Base-by-base conservation (phyloP, 495 filamentous ascomycete species). In the Xylaria cubensis region DNA sequence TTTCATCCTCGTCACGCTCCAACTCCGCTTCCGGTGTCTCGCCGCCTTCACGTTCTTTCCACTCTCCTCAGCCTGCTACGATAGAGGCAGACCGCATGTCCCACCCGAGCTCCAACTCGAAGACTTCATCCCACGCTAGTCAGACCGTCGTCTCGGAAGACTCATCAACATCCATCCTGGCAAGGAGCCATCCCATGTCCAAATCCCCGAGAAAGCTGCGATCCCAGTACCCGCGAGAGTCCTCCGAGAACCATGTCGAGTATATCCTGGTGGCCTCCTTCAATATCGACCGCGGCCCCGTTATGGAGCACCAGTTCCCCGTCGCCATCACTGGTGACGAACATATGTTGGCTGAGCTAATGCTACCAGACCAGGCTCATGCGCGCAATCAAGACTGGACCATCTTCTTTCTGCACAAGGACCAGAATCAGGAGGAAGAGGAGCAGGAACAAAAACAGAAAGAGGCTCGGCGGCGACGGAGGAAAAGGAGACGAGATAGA, bases 221-320 rank as follows among this genome's bases (percentile, higher is more conserved):
- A 73, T 95, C 94, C 53, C 94, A 98, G 78, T 98, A 98, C 79
- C 94, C 94, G 1, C 85, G 89, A 12, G 90, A 94, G 68, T 90
- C 82, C 53, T 79, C 87, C 42, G 94, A 97, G 81, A 94, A 92
- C 73, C 96, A 99, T 90, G 96, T 99, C 78, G 96, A 98, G 80
- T 99, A 98, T 78, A 98, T 99, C 68, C 86, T 99, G n/a, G 97
- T 99, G 64, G 96, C 96, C 0, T 96, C 94, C 3, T 99, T 99
- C 81, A 94, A 98, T 77, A 97, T 98, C 75, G 95, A 98, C 78
- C 90, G 93, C 67, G 96, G 96, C 15, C 94, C 95, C 67, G 90
- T 97, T 73, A 98, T 99, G 96, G 97, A 99, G 79, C 94, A 98
- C 78, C 96, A 99, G 76, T 98, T 94, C 75, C 96, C 96, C 0